phyloP scores from a whole-genome alignment of 2,329 filamentous ascomycete species.

The Fusarium ambrosium region DNA sequence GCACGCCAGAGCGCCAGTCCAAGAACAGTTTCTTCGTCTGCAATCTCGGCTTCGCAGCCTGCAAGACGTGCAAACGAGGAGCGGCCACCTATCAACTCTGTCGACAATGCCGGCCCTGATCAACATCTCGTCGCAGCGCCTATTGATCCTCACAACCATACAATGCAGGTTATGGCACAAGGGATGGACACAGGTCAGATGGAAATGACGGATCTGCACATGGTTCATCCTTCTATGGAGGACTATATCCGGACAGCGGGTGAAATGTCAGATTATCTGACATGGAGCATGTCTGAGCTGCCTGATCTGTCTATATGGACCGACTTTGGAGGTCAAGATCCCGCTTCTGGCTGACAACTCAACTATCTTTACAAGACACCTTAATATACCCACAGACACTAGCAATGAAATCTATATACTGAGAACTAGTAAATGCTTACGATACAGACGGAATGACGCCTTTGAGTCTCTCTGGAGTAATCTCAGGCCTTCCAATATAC shows the following conservation, averaged over 20 bases:
- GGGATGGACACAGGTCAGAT: not conserved
- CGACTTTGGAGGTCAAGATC: not conserved
- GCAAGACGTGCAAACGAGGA: not conserved
- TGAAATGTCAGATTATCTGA: not conserved
- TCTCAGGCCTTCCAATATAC: conserved; percentile 21
- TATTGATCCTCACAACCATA: not conserved
- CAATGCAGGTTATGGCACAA: not conserved
- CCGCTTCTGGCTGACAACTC: not conserved
- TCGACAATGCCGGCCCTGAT: not conserved
- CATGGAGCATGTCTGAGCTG: not conserved
- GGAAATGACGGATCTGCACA: not conserved
- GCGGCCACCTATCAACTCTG: not conserved
- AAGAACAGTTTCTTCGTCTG: not conserved
- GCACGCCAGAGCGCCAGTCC: not conserved
- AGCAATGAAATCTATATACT: not conserved
- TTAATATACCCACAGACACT: not conserved
- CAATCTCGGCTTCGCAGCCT: not conserved
- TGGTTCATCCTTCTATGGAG: conserved; percentile 4
- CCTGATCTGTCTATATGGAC: not conserved
- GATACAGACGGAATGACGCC: conserved; percentile 8
- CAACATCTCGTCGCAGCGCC: not conserved
- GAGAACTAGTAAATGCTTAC: not conserved
- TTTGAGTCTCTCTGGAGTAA: conserved; percentile 10
- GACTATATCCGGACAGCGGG: not conserved
- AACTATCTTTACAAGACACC: not conserved